These are phyloP conservation scores for Apiospora marii DNA, from an alignment of 2,329 filamentous ascomycete species.

Conservation along the genomic window DNA sequence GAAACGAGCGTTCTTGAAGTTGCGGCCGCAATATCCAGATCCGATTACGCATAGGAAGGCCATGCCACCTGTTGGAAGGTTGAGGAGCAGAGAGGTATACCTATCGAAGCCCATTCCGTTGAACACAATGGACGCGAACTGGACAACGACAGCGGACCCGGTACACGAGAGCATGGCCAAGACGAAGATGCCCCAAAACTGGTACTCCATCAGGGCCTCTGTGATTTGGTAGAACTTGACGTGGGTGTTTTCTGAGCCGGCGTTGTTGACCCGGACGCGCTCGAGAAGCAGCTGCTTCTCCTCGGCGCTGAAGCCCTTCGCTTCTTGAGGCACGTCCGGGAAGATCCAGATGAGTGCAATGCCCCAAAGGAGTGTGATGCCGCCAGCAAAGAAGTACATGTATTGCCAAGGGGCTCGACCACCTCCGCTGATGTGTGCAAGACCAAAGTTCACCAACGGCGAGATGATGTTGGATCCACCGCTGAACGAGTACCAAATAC, in stretches of 20 bases:
- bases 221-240: slow-evolving; percentile 40
- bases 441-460: slow-evolving; percentile 45
- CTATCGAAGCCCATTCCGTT: slow-evolving; percentile 45
- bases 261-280: slow-evolving; percentile 40
- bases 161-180: slow-evolving; percentile 42
- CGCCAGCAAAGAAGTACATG: slow-evolving; percentile 47
- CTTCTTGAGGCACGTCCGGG: slow-evolving; percentile 41
- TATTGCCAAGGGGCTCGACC: slow-evolving; percentile 43
- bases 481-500: slow-evolving; percentile 48
- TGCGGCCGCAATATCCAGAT: slow-evolving; percentile 40
- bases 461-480: slow-evolving; percentile 46
- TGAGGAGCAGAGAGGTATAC: slow-evolving; percentile 44
- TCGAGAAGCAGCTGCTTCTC: slow-evolving; percentile 38
- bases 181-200: slow-evolving; percentile 41
- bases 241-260: slow-evolving; percentile 37
- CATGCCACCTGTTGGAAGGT: slow-evolving; percentile 43
- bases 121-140: slow-evolving; percentile 44
- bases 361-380: slow-evolving; percentile 38
- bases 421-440: slow-evolving; percentile 41
- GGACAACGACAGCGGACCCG: slow-evolving; percentile 40
- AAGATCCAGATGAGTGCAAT: slow-evolving; percentile 39
- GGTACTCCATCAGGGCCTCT: slow-evolving; percentile 39
- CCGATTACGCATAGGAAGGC: slow-evolving; percentile 42
- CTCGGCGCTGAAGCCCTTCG: slow-evolving; percentile 41
- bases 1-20: slow-evolving; percentile 36